Base-by-base conservation (phyloP, 345 rosid species). In the Brassica carinata region DNA sequence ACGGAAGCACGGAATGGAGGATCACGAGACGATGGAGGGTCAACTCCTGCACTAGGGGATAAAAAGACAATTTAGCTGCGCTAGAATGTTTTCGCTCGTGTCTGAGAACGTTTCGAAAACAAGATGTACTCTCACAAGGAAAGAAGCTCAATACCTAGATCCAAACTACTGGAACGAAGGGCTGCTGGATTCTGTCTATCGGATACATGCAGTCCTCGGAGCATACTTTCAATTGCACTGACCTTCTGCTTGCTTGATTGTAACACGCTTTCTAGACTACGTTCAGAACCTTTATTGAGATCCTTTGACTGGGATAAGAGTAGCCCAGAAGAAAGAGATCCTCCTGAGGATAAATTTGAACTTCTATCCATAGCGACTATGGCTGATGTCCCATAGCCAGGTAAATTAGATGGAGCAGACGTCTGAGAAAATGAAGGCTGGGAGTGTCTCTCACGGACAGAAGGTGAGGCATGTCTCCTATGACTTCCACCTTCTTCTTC, bases 21-120 rank as follows among this genome's bases (percentile, higher is more conserved):
- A 87, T 93, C 94, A 82, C 97, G 98, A 84, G 99, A 90, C 36
- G 99, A 96, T 89, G 98, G 98, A 93, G 97, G 90, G 92, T 95
- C 97, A 86, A 95, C 94, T 89, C 99, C 99, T 95, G 96, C 93
- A 86, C 98, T 93, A 96, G 92, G 93, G 90, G 83, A 87, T 85
- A 88, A 84, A 85, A 73, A 74, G 79, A 76, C 74, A 86, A 86
- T 73, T 91, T 84, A 91, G 93, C 92, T 78, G 84, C 81, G 87
- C 91, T 85, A 71, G 71, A 66, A 75, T 45, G 26, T 79, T 82
- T 81, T 13, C 23, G 40, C 73, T 23, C 68, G 45, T 77, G 71
- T 62, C 10, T 36, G 55, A 77, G 70, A 69, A 61, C 40, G 72
- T 67, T 59, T 43, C 48, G 27, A 55, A 72, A 80, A 75, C 43